A percentile compares a stretch with the other conserved stretches of the same genome.
phyloP scores from a whole-genome alignment of 345 rosid genomes.

The Gossypium raimondii region DNA sequence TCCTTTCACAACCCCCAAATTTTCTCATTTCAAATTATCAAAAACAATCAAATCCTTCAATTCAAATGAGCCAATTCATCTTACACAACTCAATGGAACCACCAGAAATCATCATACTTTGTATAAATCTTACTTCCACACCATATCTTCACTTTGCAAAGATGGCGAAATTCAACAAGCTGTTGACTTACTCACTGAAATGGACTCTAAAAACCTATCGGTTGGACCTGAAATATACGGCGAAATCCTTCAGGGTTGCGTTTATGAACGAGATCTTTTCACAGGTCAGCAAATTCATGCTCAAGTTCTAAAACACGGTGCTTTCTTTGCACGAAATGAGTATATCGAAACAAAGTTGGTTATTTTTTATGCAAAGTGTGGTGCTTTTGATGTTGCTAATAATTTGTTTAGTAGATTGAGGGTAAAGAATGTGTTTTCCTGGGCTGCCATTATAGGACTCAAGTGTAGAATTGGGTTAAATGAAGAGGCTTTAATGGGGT shows the following conservation, averaged over 20 bases:
- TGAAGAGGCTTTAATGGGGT: constrained; percentile 51
- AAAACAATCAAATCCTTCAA: constrained; percentile 9
- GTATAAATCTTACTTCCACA: constrained; percentile 8
- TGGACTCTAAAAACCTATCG: constrained; percentile 36
- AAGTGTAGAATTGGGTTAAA: constrained; percentile 45
- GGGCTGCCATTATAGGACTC: constrained; percentile 84
- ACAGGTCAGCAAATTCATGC: constrained; percentile 79
- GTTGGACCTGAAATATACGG: constrained; percentile 64
- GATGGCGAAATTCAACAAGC: constrained; percentile 59
- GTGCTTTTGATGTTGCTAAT: constrained; percentile 39
- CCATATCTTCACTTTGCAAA: constrained; percentile 11
- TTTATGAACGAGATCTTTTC: constrained; percentile 41
- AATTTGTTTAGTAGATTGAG: constrained; percentile 39
- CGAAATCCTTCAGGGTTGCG: constrained; percentile 70
- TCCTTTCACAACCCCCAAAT: constrained; percentile 27
- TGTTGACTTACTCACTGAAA: constrained; percentile 43
- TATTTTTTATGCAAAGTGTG: constrained; percentile 65
- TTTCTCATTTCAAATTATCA: constrained; percentile 20
- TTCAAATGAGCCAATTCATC: constrained; percentile 3
- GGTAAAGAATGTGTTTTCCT: constrained; percentile 59
- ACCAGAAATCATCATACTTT: neutral
- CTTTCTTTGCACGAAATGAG: constrained; percentile 46
- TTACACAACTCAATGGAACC: constrained; percentile 15
- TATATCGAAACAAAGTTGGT: constrained; percentile 62
- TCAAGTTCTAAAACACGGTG: constrained; percentile 58